A percentile compares a stretch with the other conserved stretches of the same genome.
Conservation (phyloP, 2,329 filamentous ascomycete genomes). For the Aulographum hederae region DNA sequence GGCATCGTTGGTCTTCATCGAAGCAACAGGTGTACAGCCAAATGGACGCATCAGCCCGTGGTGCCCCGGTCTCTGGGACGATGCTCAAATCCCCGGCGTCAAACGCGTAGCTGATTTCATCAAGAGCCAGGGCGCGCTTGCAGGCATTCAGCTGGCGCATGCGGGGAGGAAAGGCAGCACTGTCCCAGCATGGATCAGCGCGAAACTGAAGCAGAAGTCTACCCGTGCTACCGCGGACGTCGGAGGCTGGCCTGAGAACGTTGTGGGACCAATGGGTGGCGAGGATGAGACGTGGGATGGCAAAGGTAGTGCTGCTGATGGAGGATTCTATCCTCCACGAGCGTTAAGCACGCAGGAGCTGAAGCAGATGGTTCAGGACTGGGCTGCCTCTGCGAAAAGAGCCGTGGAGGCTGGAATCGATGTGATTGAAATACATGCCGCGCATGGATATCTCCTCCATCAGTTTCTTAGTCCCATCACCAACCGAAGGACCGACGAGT, state of each 20-base stretch:
- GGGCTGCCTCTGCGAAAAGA: conserved; percentile 3
- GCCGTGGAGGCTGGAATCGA: conserved; percentile 11
- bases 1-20: conserved; percentile 15
- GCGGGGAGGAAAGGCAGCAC: conserved; percentile 17
- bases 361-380: conserved; percentile 4
- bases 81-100: conserved; percentile 17
- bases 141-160: conserved; percentile 17
- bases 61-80: conserved; percentile 17
- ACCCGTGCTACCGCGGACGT: conserved; percentile 12
- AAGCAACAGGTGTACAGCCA: conserved; percentile 17
- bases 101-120: conserved; percentile 16
- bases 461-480: conserved; percentile 22
- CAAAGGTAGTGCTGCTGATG: conserved; percentile 11
- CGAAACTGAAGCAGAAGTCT: conserved; percentile 9
- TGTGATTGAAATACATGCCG: conserved; percentile 14
- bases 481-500: conserved; percentile 22
- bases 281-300: conserved; percentile 21
- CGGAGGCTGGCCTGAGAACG: conserved; percentile 17
- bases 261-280: conserved; percentile 14
- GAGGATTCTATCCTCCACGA: conserved; percentile 18
- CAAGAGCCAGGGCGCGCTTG: conserved; percentile 14
- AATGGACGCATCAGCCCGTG: conserved; percentile 18
- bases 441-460: conserved; percentile 20
- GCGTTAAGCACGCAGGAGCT: conserved; percentile 5
- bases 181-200: conserved; percentile 13